phyloP scores from a whole-genome alignment of 768 basidiomycete species.

The Psilocybe azurescens region DNA sequence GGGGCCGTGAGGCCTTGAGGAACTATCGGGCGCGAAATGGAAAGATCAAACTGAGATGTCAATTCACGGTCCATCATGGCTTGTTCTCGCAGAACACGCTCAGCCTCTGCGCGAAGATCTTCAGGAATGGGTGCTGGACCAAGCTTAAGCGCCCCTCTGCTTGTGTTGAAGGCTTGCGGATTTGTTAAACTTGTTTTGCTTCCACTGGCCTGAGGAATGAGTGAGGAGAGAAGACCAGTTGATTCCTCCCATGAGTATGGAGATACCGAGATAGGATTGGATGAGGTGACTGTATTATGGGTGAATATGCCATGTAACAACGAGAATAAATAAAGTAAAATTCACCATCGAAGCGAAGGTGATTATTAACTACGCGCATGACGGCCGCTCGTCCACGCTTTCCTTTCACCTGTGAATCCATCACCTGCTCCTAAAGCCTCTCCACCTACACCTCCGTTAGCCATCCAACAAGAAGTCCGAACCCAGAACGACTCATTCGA shows the following conservation, averaged over 20 bases:
- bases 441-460: slow-evolving; percentile 91
- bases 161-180: slow-evolving; percentile 77
- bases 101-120: too few species aligned
- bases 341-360: slow-evolving; percentile 88
- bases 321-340: slow-evolving; percentile 9
- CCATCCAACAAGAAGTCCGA: slow-evolving; percentile 93
- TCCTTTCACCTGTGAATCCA: slow-evolving; percentile 83
- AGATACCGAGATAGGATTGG: slow-evolving; percentile 67
- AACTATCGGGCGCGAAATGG: too few species aligned
- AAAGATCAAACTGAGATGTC: too few species aligned
- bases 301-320: slow-evolving; percentile 23
- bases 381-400: slow-evolving; percentile 88
- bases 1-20: too few species aligned
- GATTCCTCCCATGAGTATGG: slow-evolving; percentile 82
- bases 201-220: slow-evolving; percentile 69
- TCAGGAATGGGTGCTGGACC: too few species aligned
- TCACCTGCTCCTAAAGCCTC: slow-evolving; percentile 82
- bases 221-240: slow-evolving; percentile 81
- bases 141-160: too few species aligned
- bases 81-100: too few species aligned
- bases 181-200: slow-evolving; percentile 56
- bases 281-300: slow-evolving; percentile 62
- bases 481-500: slow-evolving; percentile 89
- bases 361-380: slow-evolving; percentile 93
- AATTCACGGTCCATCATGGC: too few species aligned